Evolutionary conservation across 208 protist genomes (phyloP).

Genomic region (Wallacemonas sp.): DNA sequence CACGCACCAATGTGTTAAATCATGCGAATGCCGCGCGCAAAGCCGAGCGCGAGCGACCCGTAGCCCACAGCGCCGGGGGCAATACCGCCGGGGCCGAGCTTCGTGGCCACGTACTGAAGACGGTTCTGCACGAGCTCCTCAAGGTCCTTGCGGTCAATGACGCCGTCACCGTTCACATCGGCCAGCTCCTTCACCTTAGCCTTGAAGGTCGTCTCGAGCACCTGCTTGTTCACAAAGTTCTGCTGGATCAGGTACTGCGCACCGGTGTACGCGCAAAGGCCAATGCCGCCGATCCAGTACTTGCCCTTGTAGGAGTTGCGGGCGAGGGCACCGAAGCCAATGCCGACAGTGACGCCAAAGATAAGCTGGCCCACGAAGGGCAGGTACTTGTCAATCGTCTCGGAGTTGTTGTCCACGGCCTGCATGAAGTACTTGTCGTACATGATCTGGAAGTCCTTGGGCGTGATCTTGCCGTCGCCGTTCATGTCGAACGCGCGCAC

Average conservation of each 20-base stretch:
- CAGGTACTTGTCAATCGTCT: slow-evolving; percentile 43
- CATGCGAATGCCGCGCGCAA: slow-evolving; percentile 53
- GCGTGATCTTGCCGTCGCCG: slow-evolving; percentile 60
- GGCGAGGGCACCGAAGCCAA: slow-evolving; percentile 34
- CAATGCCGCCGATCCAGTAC: slow-evolving; percentile 39
- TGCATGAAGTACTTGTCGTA: slow-evolving; percentile 52
- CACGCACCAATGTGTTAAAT: slow-evolving; percentile 19
- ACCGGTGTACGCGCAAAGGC: slow-evolving; percentile 39
- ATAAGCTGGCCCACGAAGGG: slow-evolving; percentile 52
- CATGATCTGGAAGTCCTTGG: slow-evolving; percentile 71
- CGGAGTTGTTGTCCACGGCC: slow-evolving; percentile 27
- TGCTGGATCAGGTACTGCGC: slow-evolving; percentile 66
- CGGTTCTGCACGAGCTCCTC: slow-evolving; percentile 58
- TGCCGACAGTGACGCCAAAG: slow-evolving; percentile 48
- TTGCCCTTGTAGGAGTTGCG: slow-evolving; percentile 47
- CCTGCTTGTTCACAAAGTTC: slow-evolving; percentile 57
- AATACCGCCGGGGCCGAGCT: slow-evolving; percentile 60
- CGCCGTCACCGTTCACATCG: slow-evolving; percentile 59
- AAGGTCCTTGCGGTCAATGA: slow-evolving; percentile 51
- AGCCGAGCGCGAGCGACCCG: slow-evolving; percentile 47
- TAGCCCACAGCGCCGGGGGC: slow-evolving; percentile 58
- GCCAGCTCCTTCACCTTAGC: slow-evolving; percentile 50
- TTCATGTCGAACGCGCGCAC: slow-evolving; percentile 57
- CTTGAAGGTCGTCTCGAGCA: slow-evolving; percentile 47
- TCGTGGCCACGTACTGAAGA: slow-evolving; percentile 56